phyloP scores from a whole-genome alignment of 768 basidiomycete genomes.

The button mushroom (Agaricus bisporus) region DNA sequence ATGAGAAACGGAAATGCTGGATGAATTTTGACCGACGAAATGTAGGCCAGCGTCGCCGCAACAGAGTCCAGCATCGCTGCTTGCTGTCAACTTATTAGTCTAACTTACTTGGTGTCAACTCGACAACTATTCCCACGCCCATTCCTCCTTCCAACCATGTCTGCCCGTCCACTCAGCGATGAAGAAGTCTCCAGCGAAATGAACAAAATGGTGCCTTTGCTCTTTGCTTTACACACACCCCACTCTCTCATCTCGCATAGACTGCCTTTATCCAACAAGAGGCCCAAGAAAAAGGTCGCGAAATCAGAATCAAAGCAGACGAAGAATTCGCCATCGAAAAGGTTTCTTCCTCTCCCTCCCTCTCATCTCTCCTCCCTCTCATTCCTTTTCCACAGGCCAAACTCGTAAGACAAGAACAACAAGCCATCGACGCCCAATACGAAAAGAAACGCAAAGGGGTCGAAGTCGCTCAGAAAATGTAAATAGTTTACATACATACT shows the following conservation, averaged over 20 bases:
- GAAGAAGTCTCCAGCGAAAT: constrained; percentile 95
- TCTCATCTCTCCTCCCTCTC: neutral
- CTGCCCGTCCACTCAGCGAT: constrained; percentile 80
- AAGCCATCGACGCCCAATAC: constrained; percentile 88
- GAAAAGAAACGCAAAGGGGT: constrained; percentile 96
- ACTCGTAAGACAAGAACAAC: constrained; percentile 93
- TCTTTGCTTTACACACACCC: neutral
- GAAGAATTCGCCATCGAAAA: constrained; percentile 99
- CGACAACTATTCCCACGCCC: neutral
- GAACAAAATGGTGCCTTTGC: constrained; percentile 92
- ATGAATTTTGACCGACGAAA: constrained; percentile 31
- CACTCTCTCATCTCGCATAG: constrained; percentile 29
- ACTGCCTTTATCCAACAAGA: constrained; percentile 99
- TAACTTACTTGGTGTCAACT: too few relatives aligned
- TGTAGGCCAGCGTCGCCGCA: constrained; percentile 11
- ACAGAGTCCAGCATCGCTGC: neutral
- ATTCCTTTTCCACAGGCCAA: constrained; percentile 57
- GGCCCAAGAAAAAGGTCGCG: constrained; percentile 93
- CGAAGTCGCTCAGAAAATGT: constrained; percentile 97
- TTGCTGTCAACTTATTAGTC: too few relatives aligned
- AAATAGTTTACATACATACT: constrained; percentile 25
- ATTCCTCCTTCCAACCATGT: constrained; percentile 34
- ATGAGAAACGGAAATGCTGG: constrained; percentile 34
- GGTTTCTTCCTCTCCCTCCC: constrained; percentile 30
- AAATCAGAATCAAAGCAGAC: constrained; percentile 95